These are phyloP conservation scores for Cornus kousa DNA, from an alignment of 148 eudicot genomes.

Conservation along the genomic window DNA sequence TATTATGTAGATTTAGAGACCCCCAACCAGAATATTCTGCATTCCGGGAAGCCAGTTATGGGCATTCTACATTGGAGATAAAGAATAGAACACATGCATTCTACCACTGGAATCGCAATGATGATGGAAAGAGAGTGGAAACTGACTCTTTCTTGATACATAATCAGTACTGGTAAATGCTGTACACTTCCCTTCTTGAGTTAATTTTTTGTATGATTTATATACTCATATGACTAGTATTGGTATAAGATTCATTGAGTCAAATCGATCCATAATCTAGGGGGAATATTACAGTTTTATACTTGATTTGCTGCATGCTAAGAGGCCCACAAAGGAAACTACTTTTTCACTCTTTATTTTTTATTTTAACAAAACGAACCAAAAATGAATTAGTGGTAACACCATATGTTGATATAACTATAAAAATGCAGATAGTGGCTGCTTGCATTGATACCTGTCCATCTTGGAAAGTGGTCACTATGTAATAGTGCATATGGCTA, in stretches of 20 bases:
- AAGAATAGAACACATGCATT: slow-evolving; percentile 91
- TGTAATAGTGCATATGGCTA: no score
- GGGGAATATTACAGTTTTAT: neutral
- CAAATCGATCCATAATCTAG: no score
- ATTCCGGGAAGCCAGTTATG: slow-evolving; percentile 92
- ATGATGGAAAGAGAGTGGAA: slow-evolving; percentile 68
- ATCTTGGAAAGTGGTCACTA: no score
- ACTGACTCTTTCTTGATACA: slow-evolving; percentile 59
- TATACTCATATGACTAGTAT: no score
- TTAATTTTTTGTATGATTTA: neutral
- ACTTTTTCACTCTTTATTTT: no score
- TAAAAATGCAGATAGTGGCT: neutral
- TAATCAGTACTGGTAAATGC: slow-evolving; percentile 83
- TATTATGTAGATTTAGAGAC: slow-evolving; percentile 62
- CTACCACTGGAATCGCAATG: slow-evolving; percentile 93
- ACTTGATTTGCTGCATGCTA: neutral
- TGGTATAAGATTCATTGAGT: no score
- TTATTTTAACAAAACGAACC: neutral
- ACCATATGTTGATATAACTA: neutral
- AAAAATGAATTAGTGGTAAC: no score
- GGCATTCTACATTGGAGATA: slow-evolving; percentile 86
- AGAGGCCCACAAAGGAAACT: neutral
- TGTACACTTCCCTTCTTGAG: neutral
- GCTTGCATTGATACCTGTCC: neutral
- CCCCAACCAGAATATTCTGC: slow-evolving; percentile 97